Evolutionary conservation across 352 stramenopile genomes (phyloP), one percentile per base, ranked within the genome.

Genomic region (Pythium phragmitis): DNA sequence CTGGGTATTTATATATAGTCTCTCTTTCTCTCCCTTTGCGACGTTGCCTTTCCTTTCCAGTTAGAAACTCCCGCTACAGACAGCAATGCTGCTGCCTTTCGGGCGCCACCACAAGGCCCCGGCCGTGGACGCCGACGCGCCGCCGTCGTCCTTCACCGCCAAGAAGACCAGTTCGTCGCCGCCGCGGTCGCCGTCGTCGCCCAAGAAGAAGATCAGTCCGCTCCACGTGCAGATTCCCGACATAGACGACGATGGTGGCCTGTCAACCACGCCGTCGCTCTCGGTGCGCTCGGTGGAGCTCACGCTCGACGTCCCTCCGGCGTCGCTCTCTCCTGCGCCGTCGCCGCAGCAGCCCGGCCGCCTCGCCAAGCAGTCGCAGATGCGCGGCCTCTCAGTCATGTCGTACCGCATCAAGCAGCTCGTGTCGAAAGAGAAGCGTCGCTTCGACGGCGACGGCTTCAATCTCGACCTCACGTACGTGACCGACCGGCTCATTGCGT

Each of bases 391-490:
- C n/a, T 80, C 73, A 36, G 61, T 76, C 30, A 66, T 80, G 54
- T 79, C 80, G 7, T 83, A 81, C 26, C 79, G 74, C 8, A 63
- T 92, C 50, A 92, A 92, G 60, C 82, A 98, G 45, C 69, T 95
- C 45, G 91, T 97, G 28, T 96, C 87, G 51, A 94, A 96, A 71
- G 92, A 96, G 63, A 97, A 97, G 74, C 78, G 81, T 17, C 76
- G 91, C 2, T 96, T 93, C 67, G 79, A 79, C 30, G 79, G 90
- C 62, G 85, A 96, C 37, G 91, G 88, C 55, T 98, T 97, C 73
- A 91, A 97, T 56, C 75, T 98, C 53, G 92, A 98, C 69, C 81
- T 98, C 73, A 94, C 88, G 33, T 98, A 98, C 72, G 86, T 98
- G 23, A 94, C 88, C 14, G 69, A 71, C 51, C 76, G 83, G 6